Percentiles rank a stretch among this genome's conserved stretches.
Evolutionary conservation across 2,329 filamentous ascomycete species (phyloP).

Genomic region (Penicillium sp.): DNA sequence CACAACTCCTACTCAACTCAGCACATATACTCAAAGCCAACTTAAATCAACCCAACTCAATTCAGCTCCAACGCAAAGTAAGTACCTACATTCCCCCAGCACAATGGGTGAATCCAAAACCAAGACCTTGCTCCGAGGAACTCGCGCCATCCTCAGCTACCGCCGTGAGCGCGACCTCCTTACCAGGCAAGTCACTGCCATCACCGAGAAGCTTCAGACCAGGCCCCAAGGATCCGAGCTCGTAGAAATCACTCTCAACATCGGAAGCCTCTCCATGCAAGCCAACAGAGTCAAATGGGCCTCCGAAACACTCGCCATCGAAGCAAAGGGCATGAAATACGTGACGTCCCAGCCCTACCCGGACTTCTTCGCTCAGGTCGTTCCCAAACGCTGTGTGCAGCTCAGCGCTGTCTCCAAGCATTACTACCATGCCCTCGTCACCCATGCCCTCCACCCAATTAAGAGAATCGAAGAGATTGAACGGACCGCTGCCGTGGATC

Average conservation of each 20-base stretch:
- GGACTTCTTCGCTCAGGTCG: background rate
- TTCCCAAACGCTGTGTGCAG: background rate
- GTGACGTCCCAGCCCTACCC: background rate
- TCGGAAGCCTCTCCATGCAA: slow-evolving; percentile 1
- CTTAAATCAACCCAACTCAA: too few relatives aligned
- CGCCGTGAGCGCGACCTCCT: background rate
- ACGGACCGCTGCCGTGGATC: too few relatives aligned
- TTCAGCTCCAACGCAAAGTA: too few relatives aligned
- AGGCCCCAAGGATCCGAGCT: slow-evolving; percentile 2
- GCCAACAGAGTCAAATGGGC: slow-evolving; percentile 5
- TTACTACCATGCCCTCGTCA: background rate
- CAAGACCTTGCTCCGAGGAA: background rate
- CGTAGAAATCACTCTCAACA: background rate
- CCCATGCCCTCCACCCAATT: background rate
- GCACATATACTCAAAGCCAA: too few relatives aligned
- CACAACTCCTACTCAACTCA: too few relatives aligned
- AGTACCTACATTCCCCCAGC: too few relatives aligned
- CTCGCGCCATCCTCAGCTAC: slow-evolving; percentile 3
- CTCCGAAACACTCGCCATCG: background rate
- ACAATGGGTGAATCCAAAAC: background rate
- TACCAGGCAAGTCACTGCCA: background rate
- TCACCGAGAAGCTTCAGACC: background rate
- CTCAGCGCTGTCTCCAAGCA: background rate
- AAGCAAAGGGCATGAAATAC: background rate
- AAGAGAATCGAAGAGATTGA: background rate